Evolutionary conservation across 495 filamentous ascomycete species (phyloP).

Genomic region (Lepraria neglecta): DNA sequence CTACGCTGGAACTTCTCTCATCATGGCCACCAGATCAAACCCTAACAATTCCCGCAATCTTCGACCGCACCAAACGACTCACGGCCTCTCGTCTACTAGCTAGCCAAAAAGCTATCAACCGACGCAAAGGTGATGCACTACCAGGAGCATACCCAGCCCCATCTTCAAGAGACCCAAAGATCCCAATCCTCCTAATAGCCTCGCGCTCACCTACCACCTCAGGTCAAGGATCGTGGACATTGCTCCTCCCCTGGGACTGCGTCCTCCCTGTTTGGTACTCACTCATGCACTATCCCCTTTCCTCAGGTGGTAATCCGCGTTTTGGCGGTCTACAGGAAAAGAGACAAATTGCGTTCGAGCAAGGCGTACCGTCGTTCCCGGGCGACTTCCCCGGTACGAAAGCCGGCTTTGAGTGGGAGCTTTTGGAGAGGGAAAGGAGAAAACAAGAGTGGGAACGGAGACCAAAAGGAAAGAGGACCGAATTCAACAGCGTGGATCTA

Average conservation of each 20-base stretch:
- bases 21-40: slow-evolving; percentile 63
- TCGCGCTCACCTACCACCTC: slow-evolving; percentile 45
- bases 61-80: slow-evolving; percentile 60
- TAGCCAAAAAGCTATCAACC: slow-evolving; percentile 78
- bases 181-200: slow-evolving; percentile 70
- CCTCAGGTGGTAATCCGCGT: slow-evolving; percentile 67
- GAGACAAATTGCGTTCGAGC: slow-evolving; percentile 76
- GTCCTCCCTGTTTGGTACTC: slow-evolving; percentile 80
- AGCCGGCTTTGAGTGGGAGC: slow-evolving; percentile 73
- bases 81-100: slow-evolving; percentile 58
- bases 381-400: slow-evolving; percentile 78
- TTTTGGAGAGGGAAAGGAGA: slow-evolving; percentile 54
- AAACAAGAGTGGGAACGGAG: slow-evolving; percentile 66
- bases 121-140: slow-evolving; percentile 61
- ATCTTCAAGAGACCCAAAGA: slow-evolving; percentile 63
- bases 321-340: slow-evolving; percentile 79
- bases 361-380: slow-evolving; percentile 76
- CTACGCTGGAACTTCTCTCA: slow-evolving; percentile 53
- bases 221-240: slow-evolving; percentile 67
- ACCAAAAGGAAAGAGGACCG: slow-evolving; percentile 74
- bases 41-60: slow-evolving; percentile 52
- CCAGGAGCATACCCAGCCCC: slow-evolving; percentile 60
- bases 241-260: slow-evolving; percentile 89
- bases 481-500: slow-evolving; percentile 70
- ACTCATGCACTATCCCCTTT: slow-evolving; percentile 78